Evolutionary conservation across 1,139 yeast genomes (phyloP).

Genomic region (Hyphopichia buzzinii): DNA sequence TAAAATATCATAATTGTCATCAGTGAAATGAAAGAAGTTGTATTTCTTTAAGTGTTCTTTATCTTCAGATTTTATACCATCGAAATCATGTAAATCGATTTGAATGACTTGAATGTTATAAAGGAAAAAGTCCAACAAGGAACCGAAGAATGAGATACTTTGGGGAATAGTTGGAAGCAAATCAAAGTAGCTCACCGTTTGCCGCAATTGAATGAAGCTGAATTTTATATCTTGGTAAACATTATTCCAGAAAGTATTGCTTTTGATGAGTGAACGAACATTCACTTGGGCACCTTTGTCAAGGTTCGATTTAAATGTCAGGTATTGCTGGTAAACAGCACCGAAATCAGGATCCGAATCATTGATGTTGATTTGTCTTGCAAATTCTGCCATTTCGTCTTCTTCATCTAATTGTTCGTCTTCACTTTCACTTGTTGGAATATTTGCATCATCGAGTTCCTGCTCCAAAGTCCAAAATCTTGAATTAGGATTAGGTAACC

Average conservation of each 20-base stretch:
- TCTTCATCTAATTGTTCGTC: slow-evolving; percentile 6
- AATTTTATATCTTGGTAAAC: slow-evolving; percentile 33
- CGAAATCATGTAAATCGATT: slow-evolving; percentile 9
- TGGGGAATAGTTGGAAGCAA: slow-evolving; percentile 29
- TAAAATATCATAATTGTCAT: slow-evolving; percentile 24
- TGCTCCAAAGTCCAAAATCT: not conserved
- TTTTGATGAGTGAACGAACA: slow-evolving; percentile 13
- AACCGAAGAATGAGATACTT: slow-evolving; percentile 23
- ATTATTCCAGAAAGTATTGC: slow-evolving; percentile 32
- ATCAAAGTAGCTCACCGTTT: slow-evolving; percentile 20
- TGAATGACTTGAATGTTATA: slow-evolving; percentile 19
- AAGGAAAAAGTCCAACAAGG: slow-evolving; percentile 29
- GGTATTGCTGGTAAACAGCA: slow-evolving; percentile 4
- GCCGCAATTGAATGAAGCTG: slow-evolving; percentile 19
- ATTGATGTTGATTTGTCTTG: slow-evolving; percentile 2
- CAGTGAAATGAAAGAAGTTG: slow-evolving; percentile 25
- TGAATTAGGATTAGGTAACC: not conserved
- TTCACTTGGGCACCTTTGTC: slow-evolving; percentile 1
- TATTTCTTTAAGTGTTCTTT: slow-evolving; percentile 16
- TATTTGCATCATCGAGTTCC: slow-evolving; percentile 1
- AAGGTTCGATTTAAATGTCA: slow-evolving; percentile 2
- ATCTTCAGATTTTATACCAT: slow-evolving; percentile 17
- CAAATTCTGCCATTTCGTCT: slow-evolving; percentile 8
- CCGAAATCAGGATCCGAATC: not conserved
- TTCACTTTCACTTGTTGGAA: slow-evolving; percentile 3